Percentiles rank a stretch among this genome's conserved stretches.
Evolutionary conservation across 495 filamentous ascomycete genomes (phyloP).

Genomic region (Glonium stellatum): DNA sequence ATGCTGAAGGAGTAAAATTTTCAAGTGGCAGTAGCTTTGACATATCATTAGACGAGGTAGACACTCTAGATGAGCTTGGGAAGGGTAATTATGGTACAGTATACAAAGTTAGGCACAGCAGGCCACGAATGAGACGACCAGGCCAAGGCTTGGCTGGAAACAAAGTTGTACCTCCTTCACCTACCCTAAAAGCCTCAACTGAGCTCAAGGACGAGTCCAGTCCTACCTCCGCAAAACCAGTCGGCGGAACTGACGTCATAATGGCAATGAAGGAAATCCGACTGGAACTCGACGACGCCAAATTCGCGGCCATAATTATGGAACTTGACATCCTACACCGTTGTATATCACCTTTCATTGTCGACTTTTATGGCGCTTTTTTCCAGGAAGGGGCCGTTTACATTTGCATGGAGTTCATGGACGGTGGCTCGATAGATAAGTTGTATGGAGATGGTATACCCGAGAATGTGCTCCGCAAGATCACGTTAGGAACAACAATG

Average conservation of each 20-base stretch:
- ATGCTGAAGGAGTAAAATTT: slow-evolving; percentile 84
- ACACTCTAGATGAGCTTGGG: slow-evolving; percentile 88
- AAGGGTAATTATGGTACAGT: slow-evolving; percentile 99
- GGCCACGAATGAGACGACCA: slow-evolving; percentile 68
- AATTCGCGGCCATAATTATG: slow-evolving; percentile 97
- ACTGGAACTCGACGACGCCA: slow-evolving; percentile 92
- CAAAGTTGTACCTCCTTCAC: slow-evolving; percentile 30
- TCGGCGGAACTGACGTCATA: slow-evolving; percentile 51
- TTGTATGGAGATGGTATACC: slow-evolving; percentile 90
- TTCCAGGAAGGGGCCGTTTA: slow-evolving; percentile 99
- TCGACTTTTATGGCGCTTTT: slow-evolving; percentile 98
- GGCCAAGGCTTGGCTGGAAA: slow-evolving; percentile 68
- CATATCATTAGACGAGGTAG: slow-evolving; percentile 93
- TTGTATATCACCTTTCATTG: slow-evolving; percentile 89
- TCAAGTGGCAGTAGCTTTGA: slow-evolving; percentile 80
- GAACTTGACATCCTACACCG: slow-evolving; percentile 94
- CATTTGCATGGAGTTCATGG: slow-evolving; percentile 99
- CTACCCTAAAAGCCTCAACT: slow-evolving; percentile 14
- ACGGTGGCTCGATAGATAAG: slow-evolving; percentile 97
- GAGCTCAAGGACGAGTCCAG: slow-evolving; percentile 19
- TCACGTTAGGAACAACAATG: slow-evolving; percentile 83
- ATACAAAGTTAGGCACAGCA: slow-evolving; percentile 86
- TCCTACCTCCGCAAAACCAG: slow-evolving; percentile 19
- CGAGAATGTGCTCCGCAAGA: slow-evolving; percentile 81
- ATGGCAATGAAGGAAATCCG: slow-evolving; percentile 99